Percentiles rank a stretch among this genome's conserved stretches.
phyloP scores from a whole-genome alignment of 2,329 filamentous ascomycete genomes.

The Penicillium aurantiogriseum region DNA sequence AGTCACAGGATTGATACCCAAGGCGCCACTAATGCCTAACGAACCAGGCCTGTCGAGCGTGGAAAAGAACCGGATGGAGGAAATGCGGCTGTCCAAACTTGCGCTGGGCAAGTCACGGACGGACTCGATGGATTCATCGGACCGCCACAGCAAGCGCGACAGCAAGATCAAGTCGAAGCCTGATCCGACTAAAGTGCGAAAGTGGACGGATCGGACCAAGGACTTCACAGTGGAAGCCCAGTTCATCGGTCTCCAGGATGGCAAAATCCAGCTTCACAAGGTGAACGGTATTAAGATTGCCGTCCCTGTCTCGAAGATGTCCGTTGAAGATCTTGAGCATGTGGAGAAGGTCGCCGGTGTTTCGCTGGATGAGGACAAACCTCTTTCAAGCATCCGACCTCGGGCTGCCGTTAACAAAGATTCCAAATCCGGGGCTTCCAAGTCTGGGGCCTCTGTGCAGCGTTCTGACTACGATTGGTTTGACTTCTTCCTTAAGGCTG shows the following conservation, averaged over 20 bases:
- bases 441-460: slow-evolving; percentile 41
- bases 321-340: slow-evolving; percentile 88
- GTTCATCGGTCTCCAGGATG: slow-evolving; percentile 89
- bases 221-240: slow-evolving; percentile 97
- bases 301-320: slow-evolving; percentile 94
- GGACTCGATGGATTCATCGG: slow-evolving; percentile 54
- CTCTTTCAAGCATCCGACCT: slow-evolving; percentile 71
- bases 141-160: slow-evolving; percentile 67
- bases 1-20: slow-evolving; percentile 66
- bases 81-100: slow-evolving; percentile 79
- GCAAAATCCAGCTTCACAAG: slow-evolving; percentile 97
- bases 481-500: slow-evolving; percentile 92
- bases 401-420: slow-evolving; percentile 37
- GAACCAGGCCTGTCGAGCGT: slow-evolving; percentile 66
- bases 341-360: slow-evolving; percentile 85
- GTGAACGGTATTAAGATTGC: slow-evolving; percentile 98
- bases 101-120: slow-evolving; percentile 65
- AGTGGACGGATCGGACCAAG: slow-evolving; percentile 92
- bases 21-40: slow-evolving; percentile 53
- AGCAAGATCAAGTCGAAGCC: slow-evolving; percentile 78
- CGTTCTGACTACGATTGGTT: slow-evolving; percentile 88
- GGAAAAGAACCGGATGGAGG: slow-evolving; percentile 75
- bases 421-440: slow-evolving; percentile 32
- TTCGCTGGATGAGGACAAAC: slow-evolving; percentile 88
- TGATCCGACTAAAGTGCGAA: slow-evolving; percentile 76